Evolutionary conservation across 164 flowering plant genomes (phyloP), one percentile per base, ranked within the genome.

Genomic region (Macadamia tetraphylla): DNA sequence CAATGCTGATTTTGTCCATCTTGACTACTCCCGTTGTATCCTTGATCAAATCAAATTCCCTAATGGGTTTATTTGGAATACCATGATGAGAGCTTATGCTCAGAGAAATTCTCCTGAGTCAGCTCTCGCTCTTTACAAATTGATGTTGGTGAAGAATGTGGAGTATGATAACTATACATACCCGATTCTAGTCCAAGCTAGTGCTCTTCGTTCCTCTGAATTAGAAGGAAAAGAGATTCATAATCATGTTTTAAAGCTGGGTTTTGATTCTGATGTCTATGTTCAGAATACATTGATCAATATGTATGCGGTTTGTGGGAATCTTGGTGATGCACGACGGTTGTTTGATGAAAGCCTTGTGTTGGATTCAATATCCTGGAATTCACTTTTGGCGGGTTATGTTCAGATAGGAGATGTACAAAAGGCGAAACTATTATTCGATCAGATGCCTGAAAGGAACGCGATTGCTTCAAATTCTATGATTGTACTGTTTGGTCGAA

Each of bases 381-480:
- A 80, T 67, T 76, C 82, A 6, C 73, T 84, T 3, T 64, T 84
- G 62, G 85, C 81, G 0, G 87, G 82, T 13, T 84, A 82, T 79
- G 78, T 80, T 59, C 62, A 61, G 62, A 51, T 53, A 1, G 81
- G 77, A 32, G 58, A 74, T 56, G 75, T 84, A 0, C 81, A 79
- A 51, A 76, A 82, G 43, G 85, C 87, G 2, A 78, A 55, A 73
- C 29, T 23, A 44, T 52, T 81, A 17, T 81, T 64, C 71, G 69
- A 71, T 31, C 57, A 40, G 58, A 84, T 82, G 87, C 85, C 85
- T 0, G 71, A 75, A 29, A 84, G 71, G 77, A 84, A 76, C 59
- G 60, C 67, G 12, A 79, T 78, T 73, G 87, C 85, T 44, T 82
- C 82, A 0, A 84, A 82, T 66, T 82, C 84, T 1, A 84, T 84